Percentiles rank a stretch among this genome's conserved stretches.
phyloP scores from a whole-genome alignment of 1,284 basidiomycete species.

The Cryptococcus sp. region DNA sequence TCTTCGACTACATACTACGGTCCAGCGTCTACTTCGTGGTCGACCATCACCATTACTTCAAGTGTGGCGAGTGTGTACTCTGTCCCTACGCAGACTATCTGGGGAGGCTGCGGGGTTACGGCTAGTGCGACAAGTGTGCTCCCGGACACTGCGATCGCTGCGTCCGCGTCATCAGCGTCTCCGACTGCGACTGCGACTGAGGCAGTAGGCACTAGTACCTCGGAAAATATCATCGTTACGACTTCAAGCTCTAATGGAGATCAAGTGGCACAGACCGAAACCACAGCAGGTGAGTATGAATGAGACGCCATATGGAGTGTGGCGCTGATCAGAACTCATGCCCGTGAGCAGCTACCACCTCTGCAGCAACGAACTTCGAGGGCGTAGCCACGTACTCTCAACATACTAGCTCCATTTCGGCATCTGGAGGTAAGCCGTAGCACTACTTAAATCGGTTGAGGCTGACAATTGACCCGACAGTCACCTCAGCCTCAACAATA shows the following conservation, averaged over 20 bases:
- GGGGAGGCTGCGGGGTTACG: conserved; percentile 5
- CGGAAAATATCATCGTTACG: background rate
- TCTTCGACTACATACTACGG: background rate
- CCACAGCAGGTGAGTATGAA: too few relatives aligned
- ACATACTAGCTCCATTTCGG: too few relatives aligned
- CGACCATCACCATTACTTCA: conserved; percentile 6
- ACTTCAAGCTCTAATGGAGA: background rate
- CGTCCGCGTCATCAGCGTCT: background rate
- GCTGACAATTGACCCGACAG: background rate
- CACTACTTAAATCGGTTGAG: too few relatives aligned
- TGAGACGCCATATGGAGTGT: too few relatives aligned
- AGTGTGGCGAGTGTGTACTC: conserved; percentile 1
- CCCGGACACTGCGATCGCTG: background rate
- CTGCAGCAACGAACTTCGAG: too few relatives aligned
- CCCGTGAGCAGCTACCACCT: too few relatives aligned
- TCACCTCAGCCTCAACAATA: background rate
- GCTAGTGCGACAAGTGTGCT: background rate
- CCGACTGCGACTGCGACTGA: background rate
- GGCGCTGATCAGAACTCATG: too few relatives aligned
- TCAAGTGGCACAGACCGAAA: too few relatives aligned
- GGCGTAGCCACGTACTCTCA: too few relatives aligned
- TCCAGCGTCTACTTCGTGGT: conserved; percentile 12
- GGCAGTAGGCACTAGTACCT: background rate
- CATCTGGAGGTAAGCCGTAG: too few relatives aligned
- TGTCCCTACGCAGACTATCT: conserved; percentile 18